Percentiles rank a stretch among this genome's conserved stretches.
Conservation (phyloP, 352 stramenopile species). For the Pythium folliculosum region DNA sequence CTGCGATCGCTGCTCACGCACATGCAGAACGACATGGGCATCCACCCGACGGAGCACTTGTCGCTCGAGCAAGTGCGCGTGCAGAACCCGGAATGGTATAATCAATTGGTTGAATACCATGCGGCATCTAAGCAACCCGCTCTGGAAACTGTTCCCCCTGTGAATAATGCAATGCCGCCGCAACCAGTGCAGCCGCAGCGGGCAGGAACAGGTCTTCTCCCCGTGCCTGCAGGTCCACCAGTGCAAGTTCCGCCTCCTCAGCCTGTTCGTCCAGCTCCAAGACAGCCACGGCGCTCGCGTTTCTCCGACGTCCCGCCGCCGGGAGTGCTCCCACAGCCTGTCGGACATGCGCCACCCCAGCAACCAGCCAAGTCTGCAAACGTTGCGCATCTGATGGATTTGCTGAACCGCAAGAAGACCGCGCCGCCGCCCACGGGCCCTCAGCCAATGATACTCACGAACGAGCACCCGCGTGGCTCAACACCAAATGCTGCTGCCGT, state of each 20-base stretch:
- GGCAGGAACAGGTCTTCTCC: constrained; percentile 18
- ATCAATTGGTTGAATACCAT: constrained; percentile 74
- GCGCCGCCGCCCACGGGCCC: constrained; percentile 9
- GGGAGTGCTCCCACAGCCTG: constrained; percentile 21
- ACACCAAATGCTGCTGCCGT: constrained; percentile 69
- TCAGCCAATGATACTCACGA: constrained; percentile 50
- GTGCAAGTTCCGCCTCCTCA: background rate
- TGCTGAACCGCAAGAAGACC: constrained; percentile 73
- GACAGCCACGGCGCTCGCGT: constrained; percentile 39
- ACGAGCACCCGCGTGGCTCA: constrained; percentile 40
- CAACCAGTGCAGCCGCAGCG: constrained; percentile 5
- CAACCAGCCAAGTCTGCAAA: constrained; percentile 60
- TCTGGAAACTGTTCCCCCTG: constrained; percentile 21
- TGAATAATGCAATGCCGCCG: constrained; percentile 13
- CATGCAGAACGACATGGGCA: constrained; percentile 87
- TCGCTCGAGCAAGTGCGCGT: constrained; percentile 84
- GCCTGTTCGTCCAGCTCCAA: constrained; percentile 18
- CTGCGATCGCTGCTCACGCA: constrained; percentile 75
- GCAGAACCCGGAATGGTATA: constrained; percentile 86
- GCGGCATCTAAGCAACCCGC: constrained; percentile 30
- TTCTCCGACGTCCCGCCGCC: constrained; percentile 30
- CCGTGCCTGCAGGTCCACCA: constrained; percentile 10
- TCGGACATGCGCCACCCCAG: constrained; percentile 21
- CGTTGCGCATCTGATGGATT: constrained; percentile 79
- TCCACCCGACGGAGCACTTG: constrained; percentile 86